Evolutionary conservation across 1,284 basidiomycete genomes (phyloP), one percentile per base, ranked within the genome.

Genomic region (Cutaneotrichosporon mucoides): DNA sequence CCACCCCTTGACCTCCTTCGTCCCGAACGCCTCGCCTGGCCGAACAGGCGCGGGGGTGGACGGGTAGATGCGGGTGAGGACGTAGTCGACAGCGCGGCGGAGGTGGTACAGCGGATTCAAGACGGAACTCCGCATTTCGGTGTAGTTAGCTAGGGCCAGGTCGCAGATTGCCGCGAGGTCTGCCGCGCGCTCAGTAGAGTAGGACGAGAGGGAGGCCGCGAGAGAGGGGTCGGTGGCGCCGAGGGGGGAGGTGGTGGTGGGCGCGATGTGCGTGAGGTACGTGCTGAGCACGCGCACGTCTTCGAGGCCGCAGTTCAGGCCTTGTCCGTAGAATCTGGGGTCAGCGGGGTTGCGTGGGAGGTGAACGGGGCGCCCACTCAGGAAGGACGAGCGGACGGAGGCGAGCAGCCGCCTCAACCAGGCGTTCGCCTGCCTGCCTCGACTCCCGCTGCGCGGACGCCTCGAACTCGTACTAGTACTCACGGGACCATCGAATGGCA

Each of bases 301-400:
- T 80, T 99, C 95, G 57, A 99, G 84, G 9, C 95, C 95, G 73
- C 94, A 97, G 75, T 99, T 99, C 67, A 99, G 84, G 15, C 95
- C 95, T 81, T 99, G 95, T 24, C 93, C 95, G 77, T 95, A 99
- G 81, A 99, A 99, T 52, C 95, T 95, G 8, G 64, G 2, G 57
- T 59, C 33, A 54, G 51, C 10, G 5, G 12, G 8, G 36, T n/a
- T 35, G 36, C 7, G n/a, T 11, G 45, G 24, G 11, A 40, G 38
- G 9, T 8, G 38, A 40, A 12, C 38, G 9, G 9, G 24, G 45
- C 33, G 33, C 9, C 44, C 15, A 24, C 2, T 24, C 24, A 24
- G 24, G 24, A 24, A 24, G 24, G 24, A 24, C 24, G 24, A 3
- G 24, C 2, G 24, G 24, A 24, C 24, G 24, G 24, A 24, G 24